phyloP scores from a whole-genome alignment of 257 asterid species.

The Galeopsis tetrahit region DNA sequence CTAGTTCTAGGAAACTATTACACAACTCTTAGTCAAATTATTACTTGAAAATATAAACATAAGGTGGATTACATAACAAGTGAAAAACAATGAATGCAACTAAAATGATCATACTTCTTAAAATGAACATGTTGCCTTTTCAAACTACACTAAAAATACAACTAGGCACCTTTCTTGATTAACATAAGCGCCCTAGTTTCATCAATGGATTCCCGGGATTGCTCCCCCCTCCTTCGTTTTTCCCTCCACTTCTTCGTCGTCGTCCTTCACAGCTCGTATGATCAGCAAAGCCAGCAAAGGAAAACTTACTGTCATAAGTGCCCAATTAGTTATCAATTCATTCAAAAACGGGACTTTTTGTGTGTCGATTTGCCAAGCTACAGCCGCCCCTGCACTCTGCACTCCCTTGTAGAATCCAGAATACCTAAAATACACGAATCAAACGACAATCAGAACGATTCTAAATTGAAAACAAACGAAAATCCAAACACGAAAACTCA shows the following conservation, averaged over 20 bases:
- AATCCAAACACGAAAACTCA: conserved; percentile 2
- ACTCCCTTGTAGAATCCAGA: conserved; percentile 70
- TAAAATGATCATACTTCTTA: conserved; percentile 23
- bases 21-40: conserved; percentile 11
- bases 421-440: conserved; percentile 39
- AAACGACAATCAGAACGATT: background rate
- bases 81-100: conserved; percentile 5
- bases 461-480: background rate
- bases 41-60: background rate
- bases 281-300: conserved; percentile 59
- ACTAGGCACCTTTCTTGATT: conserved; percentile 29
- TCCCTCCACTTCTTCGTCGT: conserved; percentile 36
- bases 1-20: too few species aligned
- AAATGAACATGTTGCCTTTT: background rate
- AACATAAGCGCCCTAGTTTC: background rate
- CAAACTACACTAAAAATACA: background rate
- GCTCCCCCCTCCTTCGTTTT: conserved; percentile 33
- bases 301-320: conserved; percentile 56
- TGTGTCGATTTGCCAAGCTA: conserved; percentile 73
- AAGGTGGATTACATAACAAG: conserved; percentile 9
- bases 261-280: conserved; percentile 60
- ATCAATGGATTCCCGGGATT: conserved; percentile 47
- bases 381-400: conserved; percentile 79
- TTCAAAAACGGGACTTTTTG: conserved; percentile 48
- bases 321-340: conserved; percentile 60